phyloP scores from a whole-genome alignment of 2,329 filamentous ascomycete genomes.

The Furcasterigmium sp. region DNA sequence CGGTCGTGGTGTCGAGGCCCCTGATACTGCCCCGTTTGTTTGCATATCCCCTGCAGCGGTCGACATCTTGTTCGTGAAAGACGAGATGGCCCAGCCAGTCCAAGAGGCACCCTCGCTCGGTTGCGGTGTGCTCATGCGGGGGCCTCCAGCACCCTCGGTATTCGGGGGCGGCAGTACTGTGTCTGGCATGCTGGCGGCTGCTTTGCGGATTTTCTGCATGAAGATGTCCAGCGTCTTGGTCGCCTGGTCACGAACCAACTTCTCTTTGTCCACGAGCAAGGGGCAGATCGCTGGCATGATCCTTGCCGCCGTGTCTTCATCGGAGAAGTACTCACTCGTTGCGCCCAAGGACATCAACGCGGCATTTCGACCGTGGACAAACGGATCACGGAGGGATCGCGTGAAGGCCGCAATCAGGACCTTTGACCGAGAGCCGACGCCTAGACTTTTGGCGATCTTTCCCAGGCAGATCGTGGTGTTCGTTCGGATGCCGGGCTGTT shows the following conservation, averaged over 20 bases:
- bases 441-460: slow-evolving; percentile 89
- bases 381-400: slow-evolving; percentile 84
- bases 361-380: slow-evolving; percentile 89
- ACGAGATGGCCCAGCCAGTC: slow-evolving; percentile 98
- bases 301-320: slow-evolving; percentile 82
- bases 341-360: slow-evolving; percentile 80
- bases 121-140: slow-evolving; percentile 77
- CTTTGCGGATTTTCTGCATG: slow-evolving; percentile 75
- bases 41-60: slow-evolving; percentile 83
- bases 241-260: slow-evolving; percentile 86
- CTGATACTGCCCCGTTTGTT: slow-evolving; percentile 41
- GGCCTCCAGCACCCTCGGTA: slow-evolving; percentile 45
- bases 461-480: slow-evolving; percentile 97
- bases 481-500: slow-evolving; percentile 93
- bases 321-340: slow-evolving; percentile 78
- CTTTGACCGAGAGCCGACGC: slow-evolving; percentile 72
- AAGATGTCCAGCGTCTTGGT: slow-evolving; percentile 86
- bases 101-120: slow-evolving; percentile 57
- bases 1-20: slow-evolving; percentile 35
- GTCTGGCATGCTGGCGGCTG: slow-evolving; percentile 72
- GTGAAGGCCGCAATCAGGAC: slow-evolving; percentile 91
- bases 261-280: slow-evolving; percentile 88
- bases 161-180: slow-evolving; percentile 65
- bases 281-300: slow-evolving; percentile 82
- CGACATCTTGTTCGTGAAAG: slow-evolving; percentile 91